A percentile compares a stretch with the other conserved stretches of the same genome.
Conservation (phyloP, 768 basidiomycete genomes). For the Pisolithus microcarpus region DNA sequence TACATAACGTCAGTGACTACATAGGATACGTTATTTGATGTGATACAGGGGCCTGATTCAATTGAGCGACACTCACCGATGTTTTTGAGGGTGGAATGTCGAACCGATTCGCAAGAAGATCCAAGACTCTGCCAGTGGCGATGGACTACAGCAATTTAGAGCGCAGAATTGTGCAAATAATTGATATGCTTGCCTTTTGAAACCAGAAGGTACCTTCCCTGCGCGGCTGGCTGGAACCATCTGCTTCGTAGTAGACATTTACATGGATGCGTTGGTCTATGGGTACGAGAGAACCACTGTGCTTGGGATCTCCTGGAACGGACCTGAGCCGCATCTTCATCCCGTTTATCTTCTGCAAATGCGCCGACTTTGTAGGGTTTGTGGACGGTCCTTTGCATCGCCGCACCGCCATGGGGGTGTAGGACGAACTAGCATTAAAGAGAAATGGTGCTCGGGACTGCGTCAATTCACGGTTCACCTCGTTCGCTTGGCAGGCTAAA, state of each 20-base stretch:
- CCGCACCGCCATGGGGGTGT: slow-evolving; percentile 22
- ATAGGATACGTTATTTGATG: slow-evolving; percentile 21
- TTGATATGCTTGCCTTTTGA: slow-evolving; percentile 44
- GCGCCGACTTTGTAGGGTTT: slow-evolving; percentile 48
- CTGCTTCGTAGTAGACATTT: slow-evolving; percentile 30
- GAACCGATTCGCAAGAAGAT: slow-evolving; percentile 35
- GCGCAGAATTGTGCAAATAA: slow-evolving; percentile 2
- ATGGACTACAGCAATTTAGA: slow-evolving; percentile 34
- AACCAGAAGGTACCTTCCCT: slow-evolving; percentile 59
- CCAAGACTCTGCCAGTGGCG: slow-evolving; percentile 55
- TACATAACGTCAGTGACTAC: slow-evolving; percentile 39
- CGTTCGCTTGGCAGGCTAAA: slow-evolving; percentile 4
- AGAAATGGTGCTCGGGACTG: slow-evolving; percentile 46
- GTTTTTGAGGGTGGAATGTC: slow-evolving; percentile 6
- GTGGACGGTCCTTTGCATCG: slow-evolving; percentile 29
- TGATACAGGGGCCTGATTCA: background rate
- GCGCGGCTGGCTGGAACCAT: slow-evolving; percentile 12
- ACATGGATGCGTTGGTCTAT: slow-evolving; percentile 56
- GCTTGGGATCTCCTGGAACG: slow-evolving; percentile 52
- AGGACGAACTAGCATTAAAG: slow-evolving; percentile 40
- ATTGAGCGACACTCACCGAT: slow-evolving; percentile 9
- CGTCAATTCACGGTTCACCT: slow-evolving; percentile 30
- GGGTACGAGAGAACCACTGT: slow-evolving; percentile 39
- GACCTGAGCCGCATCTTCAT: slow-evolving; percentile 77
- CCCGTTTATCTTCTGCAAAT: slow-evolving; percentile 50